phyloP scores from a whole-genome alignment of 2,329 filamentous ascomycete genomes.

The Xylogone sp. region DNA sequence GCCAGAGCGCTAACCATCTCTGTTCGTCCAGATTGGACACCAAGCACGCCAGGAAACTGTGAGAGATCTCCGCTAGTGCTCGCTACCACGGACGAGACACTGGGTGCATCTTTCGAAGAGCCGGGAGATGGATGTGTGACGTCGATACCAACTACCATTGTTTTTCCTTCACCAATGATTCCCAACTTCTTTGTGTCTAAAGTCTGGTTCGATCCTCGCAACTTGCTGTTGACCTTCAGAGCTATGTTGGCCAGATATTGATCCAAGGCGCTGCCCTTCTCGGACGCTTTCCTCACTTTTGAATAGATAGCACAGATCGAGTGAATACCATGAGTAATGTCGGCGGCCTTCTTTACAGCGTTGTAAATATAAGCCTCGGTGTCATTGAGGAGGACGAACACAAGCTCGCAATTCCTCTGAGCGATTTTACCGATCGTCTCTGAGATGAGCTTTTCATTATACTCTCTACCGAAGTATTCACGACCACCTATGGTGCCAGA shows the following conservation, averaged over 20 bases:
- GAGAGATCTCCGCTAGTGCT: slow-evolving; percentile 63
- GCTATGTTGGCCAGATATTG: slow-evolving; percentile 64
- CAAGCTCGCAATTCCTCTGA: neutral
- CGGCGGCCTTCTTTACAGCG: slow-evolving; percentile 1
- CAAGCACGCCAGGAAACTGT: slow-evolving; percentile 72
- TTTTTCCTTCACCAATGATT: slow-evolving; percentile 60
- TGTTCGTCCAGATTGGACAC: slow-evolving; percentile 56
- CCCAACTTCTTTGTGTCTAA: slow-evolving; percentile 50
- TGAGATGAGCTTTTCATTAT: slow-evolving; percentile 1
- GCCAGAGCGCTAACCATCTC: slow-evolving; percentile 62
- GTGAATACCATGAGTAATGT: slow-evolving; percentile 4
- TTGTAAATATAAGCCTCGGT: slow-evolving; percentile 1
- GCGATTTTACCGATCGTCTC: neutral
- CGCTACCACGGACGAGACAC: slow-evolving; percentile 74
- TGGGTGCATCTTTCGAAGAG: slow-evolving; percentile 55
- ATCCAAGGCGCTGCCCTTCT: neutral
- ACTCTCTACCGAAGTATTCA: neutral
- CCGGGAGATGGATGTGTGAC: slow-evolving; percentile 79
- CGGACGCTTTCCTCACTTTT: neutral
- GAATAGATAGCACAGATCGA: slow-evolving; percentile 1
- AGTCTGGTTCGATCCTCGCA: slow-evolving; percentile 66
- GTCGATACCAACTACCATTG: slow-evolving; percentile 83
- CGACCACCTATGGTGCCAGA: too few species aligned
- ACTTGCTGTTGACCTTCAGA: slow-evolving; percentile 77
- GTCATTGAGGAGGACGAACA: slow-evolving; percentile 2